phyloP scores from a whole-genome alignment of 106 monocot genomes.

The Apostasia ramifera region DNA sequence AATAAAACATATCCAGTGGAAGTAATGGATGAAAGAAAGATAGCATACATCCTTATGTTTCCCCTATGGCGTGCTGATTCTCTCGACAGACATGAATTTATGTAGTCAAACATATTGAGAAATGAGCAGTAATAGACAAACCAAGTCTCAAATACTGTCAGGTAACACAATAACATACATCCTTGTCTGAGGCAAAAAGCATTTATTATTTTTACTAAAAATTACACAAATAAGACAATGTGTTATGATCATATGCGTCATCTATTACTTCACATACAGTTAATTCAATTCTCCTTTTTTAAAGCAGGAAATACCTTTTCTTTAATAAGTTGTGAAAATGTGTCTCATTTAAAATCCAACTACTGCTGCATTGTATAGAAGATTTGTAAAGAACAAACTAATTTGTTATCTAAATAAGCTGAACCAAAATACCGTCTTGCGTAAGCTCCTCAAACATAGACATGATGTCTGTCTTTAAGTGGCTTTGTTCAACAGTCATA shows the following conservation, averaged over 20 bases:
- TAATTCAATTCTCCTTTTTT: background rate
- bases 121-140: background rate
- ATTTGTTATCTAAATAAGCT: too few relatives aligned
- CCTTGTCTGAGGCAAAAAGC: too few relatives aligned
- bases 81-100: too few relatives aligned
- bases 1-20: too few relatives aligned
- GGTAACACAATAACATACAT: too few relatives aligned
- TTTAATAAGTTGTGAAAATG: too few relatives aligned
- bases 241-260: background rate
- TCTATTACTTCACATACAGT: background rate
- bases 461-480: conserved; percentile 79
- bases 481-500: conserved; percentile 59
- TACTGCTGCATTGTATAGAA: background rate
- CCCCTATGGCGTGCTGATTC: too few relatives aligned
- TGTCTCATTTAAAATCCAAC: background rate
- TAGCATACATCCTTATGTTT: too few relatives aligned
- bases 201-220: too few relatives aligned
- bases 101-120: background rate
- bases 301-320: background rate
- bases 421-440: conserved; percentile 58
- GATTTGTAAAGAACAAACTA: background rate
- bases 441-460: conserved; percentile 87
- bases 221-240: background rate
- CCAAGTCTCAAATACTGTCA: too few relatives aligned
- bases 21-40: too few relatives aligned